A percentile compares a stretch with the other conserved stretches of the same genome.
phyloP scores from a whole-genome alignment of 306 rosid species.

The Lablab purpureus region DNA sequence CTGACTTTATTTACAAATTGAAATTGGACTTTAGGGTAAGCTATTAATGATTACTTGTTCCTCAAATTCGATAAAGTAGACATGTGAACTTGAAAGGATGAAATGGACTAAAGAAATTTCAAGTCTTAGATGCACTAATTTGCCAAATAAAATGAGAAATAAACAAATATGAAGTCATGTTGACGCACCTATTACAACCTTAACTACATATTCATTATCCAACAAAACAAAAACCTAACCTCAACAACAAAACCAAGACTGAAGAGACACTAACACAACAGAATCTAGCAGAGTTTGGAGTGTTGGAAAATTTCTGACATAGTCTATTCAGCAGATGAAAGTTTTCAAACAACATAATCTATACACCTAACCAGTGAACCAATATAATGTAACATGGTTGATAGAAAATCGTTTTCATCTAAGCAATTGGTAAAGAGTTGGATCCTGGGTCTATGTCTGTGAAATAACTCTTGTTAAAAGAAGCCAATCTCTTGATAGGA shows the following conservation, averaged over 20 bases:
- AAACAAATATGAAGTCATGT: slow-evolving; percentile 30
- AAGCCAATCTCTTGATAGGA: background rate
- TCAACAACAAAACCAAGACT: slow-evolving; percentile 25
- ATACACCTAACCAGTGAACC: background rate
- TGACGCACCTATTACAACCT: background rate
- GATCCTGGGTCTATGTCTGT: background rate
- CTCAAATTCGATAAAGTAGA: background rate
- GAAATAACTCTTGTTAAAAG: background rate
- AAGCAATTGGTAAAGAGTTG: background rate
- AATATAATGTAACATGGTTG: background rate
- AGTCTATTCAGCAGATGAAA: background rate
- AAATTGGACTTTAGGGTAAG: slow-evolving; percentile 1
- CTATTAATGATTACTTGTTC: background rate
- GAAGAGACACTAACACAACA: slow-evolving; percentile 16
- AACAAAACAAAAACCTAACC: slow-evolving; percentile 30
- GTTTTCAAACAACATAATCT: background rate
- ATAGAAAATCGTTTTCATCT: background rate
- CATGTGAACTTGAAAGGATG: background rate
- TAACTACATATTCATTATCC: slow-evolving; percentile 5
- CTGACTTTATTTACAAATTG: slow-evolving; percentile 33
- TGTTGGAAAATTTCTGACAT: background rate
- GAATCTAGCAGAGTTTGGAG: slow-evolving; percentile 3
- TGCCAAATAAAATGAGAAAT: background rate
- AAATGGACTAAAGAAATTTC: background rate
- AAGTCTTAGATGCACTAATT: background rate